Percentiles rank a stretch among this genome's conserved stretches.
These are phyloP conservation scores for Cryptococcus jaspeensis DNA, from an alignment of 1,284 basidiomycete genomes.

Conservation along the genomic window DNA sequence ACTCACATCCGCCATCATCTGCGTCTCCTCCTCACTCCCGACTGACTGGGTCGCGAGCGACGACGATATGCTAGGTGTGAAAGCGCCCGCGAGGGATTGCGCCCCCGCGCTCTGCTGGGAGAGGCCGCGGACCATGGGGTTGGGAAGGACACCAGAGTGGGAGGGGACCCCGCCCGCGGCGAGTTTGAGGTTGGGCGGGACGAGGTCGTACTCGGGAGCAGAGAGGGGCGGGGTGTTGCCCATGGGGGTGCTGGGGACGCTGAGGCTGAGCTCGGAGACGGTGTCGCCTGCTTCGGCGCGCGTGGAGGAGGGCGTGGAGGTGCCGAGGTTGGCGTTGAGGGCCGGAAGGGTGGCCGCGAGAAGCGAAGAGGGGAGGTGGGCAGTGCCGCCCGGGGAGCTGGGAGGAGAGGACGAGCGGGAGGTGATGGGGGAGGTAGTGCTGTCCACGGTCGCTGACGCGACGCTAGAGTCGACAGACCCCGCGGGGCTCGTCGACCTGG, in stretches of 20 bases:
- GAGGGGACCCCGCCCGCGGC: conserved; percentile 18
- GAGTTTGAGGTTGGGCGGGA: conserved; percentile 38
- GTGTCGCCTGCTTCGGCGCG: conserved; percentile 45
- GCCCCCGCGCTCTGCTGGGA: conserved; percentile 10
- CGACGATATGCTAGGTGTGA: conserved; percentile 26
- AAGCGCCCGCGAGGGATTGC: conserved; percentile 4
- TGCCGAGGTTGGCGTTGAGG: conserved; percentile 22
- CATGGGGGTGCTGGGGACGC: conserved; percentile 39
- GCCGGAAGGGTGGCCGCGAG: conserved; percentile 36
- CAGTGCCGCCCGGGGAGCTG: conserved; percentile 21
- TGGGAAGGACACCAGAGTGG: conserved; percentile 7
- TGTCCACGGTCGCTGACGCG: conserved; percentile 20
- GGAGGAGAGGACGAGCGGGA: conserved; percentile 31
- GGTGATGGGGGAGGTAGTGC: conserved; percentile 30
- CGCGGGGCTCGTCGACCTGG: conserved; percentile 5
- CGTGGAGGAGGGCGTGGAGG: conserved; percentile 46
- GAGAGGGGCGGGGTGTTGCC: conserved; percentile 16
- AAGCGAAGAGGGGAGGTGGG: conserved; percentile 20
- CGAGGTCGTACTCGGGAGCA: conserved; percentile 33
- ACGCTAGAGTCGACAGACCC: conserved; percentile 34
- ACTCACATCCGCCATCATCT: conserved; percentile 43
- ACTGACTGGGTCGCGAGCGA: conserved; percentile 34
- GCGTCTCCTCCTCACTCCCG: conserved; percentile 27
- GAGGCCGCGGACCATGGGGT: conserved; percentile 18
- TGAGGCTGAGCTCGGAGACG: conserved; percentile 32